phyloP scores from a whole-genome alignment of 2,329 filamentous ascomycete genomes.

The Xylariaceae sp. region DNA sequence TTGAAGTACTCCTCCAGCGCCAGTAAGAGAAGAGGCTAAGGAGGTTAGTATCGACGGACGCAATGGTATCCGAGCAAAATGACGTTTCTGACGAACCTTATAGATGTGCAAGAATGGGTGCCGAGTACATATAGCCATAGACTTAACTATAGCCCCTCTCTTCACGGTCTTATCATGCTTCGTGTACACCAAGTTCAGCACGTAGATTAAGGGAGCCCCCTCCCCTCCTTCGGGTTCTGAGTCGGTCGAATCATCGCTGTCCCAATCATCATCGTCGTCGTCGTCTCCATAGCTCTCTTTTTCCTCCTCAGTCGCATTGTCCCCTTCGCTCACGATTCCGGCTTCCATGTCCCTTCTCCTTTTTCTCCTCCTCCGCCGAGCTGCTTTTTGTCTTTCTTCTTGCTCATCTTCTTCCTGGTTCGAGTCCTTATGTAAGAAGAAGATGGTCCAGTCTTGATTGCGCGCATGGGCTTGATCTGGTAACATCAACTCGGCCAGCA shows the following conservation, averaged over 20 bases:
- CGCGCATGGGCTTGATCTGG: conserved; percentile 95
- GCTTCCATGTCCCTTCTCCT: conserved; percentile 59
- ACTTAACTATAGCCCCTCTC: conserved; percentile 93
- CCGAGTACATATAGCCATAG: conserved; percentile 98
- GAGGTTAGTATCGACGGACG: conserved; percentile 26
- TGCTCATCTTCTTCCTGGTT: conserved; percentile 82
- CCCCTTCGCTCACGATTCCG: conserved; percentile 55
- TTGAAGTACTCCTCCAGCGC: conserved; percentile 98
- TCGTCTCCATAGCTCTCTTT: conserved; percentile 54
- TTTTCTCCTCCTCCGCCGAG: conserved; percentile 58
- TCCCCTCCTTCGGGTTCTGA: conserved; percentile 74
- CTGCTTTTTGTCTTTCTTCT: conserved; percentile 65
- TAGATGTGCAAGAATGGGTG: conserved; percentile 99
- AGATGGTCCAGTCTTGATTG: conserved; percentile 98
- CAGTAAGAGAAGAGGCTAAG: conserved; percentile 81
- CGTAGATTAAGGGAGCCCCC: conserved; percentile 93
- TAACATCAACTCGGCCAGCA: conserved; percentile 97
- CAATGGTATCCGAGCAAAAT: conserved; percentile 3
- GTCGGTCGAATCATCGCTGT: conserved; percentile 53
- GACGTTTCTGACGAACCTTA: conserved; percentile 66
- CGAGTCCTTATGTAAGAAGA: conserved; percentile 96
- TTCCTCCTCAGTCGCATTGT: conserved; percentile 50
- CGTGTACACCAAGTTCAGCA: conserved; percentile 96
- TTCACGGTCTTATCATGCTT: conserved; percentile 94
- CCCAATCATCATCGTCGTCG: conserved; percentile 54